Conservation (phyloP, 148 eudicot genomes). For the Rhododendron mucronatum region DNA sequence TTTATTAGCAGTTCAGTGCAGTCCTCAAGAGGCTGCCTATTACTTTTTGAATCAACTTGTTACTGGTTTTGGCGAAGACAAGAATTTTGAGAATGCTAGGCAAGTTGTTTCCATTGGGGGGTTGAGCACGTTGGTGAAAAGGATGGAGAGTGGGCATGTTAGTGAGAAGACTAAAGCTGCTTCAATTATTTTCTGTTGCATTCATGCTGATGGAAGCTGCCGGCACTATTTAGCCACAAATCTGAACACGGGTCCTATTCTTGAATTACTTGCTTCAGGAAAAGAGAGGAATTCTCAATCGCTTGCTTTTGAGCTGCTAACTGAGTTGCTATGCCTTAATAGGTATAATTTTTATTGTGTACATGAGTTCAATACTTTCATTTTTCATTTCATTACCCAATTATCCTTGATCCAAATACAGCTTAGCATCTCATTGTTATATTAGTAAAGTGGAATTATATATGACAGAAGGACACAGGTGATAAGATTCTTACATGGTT, state of each 20-base stretch:
- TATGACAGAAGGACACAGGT: conserved; percentile 26
- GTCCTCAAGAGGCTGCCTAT: conserved; percentile 43
- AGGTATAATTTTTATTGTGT: conserved; percentile 22
- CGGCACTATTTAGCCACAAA: conserved; percentile 38
- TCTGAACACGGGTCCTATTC: conserved; percentile 27
- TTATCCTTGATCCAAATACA: not conserved
- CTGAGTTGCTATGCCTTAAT: conserved; percentile 40
- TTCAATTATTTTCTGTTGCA: conserved; percentile 27
- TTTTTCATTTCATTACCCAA: not conserved
- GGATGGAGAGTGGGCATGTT: conserved; percentile 34
- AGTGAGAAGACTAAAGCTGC: conserved; percentile 34
- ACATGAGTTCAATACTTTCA: not conserved
- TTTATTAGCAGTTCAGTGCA: conserved; percentile 31
- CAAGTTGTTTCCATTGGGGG: conserved; percentile 45
- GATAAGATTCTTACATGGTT: conserved; percentile 24
- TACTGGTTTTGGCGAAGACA: conserved; percentile 40
- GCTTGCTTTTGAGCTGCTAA: conserved; percentile 29
- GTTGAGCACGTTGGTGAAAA: conserved; percentile 31
- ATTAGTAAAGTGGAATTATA: not conserved
- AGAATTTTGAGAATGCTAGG: conserved; percentile 34
- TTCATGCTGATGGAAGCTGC: conserved; percentile 44
- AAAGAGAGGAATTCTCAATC: conserved; percentile 10
- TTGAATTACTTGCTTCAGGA: conserved; percentile 25
- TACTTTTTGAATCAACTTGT: conserved; percentile 42
- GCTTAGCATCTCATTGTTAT: not conserved